Conservation (phyloP, 345 rosid genomes). For the Salix brachista region DNA sequence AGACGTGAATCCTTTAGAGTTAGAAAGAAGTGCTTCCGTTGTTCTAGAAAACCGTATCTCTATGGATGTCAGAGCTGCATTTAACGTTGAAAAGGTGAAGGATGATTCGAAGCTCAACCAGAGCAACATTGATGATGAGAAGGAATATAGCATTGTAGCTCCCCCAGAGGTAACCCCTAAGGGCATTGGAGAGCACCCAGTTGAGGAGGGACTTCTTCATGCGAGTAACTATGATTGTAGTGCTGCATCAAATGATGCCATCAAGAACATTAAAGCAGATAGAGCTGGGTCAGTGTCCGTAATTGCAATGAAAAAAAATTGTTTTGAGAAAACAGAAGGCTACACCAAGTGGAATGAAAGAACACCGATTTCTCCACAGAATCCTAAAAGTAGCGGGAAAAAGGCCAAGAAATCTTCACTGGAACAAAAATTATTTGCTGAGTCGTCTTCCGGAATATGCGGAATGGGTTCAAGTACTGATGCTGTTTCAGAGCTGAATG, state of each 20-base stretch:
- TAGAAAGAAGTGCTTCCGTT: background rate
- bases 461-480: slow-evolving; percentile 5
- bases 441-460: background rate
- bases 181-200: background rate
- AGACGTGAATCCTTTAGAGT: background rate
- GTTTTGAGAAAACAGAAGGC: background rate
- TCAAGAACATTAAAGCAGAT: background rate
- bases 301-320: background rate
- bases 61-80: background rate
- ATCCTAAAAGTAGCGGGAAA: background rate
- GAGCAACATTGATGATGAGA: background rate
- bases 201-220: background rate
- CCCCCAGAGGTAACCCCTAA: background rate
- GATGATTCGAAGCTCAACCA: background rate
- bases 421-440: background rate
- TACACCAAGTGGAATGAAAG: background rate
- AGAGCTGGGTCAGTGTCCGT: background rate
- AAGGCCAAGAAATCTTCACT: background rate
- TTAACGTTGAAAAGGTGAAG: background rate
- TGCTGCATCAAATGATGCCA: background rate
- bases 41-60: background rate
- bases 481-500: background rate
- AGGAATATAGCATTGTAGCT: background rate
- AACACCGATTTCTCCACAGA: background rate
- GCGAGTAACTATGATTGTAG: background rate